Percentiles rank a stretch among this genome's conserved stretches.
Conservation (phyloP, 441 rosid species). For the Gossypium lobatum region DNA sequence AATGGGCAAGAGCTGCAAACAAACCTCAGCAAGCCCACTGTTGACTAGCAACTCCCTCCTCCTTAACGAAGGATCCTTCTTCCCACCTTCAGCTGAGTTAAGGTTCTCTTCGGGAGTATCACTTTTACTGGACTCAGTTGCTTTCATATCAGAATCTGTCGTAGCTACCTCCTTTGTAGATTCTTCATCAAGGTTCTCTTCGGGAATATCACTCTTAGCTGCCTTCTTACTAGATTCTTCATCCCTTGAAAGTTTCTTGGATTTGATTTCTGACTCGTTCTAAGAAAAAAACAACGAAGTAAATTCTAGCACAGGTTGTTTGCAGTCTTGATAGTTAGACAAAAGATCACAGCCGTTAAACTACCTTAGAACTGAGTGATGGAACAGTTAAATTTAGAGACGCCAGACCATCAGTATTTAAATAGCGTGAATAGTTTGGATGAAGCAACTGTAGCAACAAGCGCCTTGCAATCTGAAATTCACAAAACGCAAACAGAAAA, state of each 20-base stretch:
- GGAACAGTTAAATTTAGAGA: constrained; percentile 58
- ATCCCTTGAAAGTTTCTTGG: constrained; percentile 29
- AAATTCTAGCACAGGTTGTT: not conserved
- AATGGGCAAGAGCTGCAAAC: constrained; percentile 10
- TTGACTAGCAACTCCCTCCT: constrained; percentile 71
- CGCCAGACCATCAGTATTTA: constrained; percentile 67
- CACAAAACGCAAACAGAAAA: constrained; percentile 14
- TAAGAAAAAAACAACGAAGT: constrained; percentile 20
- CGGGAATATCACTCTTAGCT: constrained; percentile 7
- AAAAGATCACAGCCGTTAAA: constrained; percentile 2
- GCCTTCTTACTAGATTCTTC: constrained; percentile 31
- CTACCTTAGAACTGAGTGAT: constrained; percentile 64
- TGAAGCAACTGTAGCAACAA: constrained; percentile 77
- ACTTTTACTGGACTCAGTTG: constrained; percentile 21
- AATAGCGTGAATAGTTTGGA: constrained; percentile 74
- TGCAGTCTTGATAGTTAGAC: not conserved
- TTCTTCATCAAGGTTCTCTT: not conserved
- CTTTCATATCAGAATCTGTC: constrained; percentile 24
- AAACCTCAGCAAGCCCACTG: constrained; percentile 93
- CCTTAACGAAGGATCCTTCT: constrained; percentile 72
- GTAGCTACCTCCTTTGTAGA: constrained; percentile 13
- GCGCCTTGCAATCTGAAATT: constrained; percentile 69
- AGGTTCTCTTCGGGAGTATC: constrained; percentile 30
- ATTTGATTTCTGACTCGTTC: constrained; percentile 39
- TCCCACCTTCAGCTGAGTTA: constrained; percentile 44